Evolutionary conservation across 2,329 filamentous ascomycete genomes (phyloP), one percentile per base, ranked within the genome.

Genomic region (Penicillium sp.): DNA sequence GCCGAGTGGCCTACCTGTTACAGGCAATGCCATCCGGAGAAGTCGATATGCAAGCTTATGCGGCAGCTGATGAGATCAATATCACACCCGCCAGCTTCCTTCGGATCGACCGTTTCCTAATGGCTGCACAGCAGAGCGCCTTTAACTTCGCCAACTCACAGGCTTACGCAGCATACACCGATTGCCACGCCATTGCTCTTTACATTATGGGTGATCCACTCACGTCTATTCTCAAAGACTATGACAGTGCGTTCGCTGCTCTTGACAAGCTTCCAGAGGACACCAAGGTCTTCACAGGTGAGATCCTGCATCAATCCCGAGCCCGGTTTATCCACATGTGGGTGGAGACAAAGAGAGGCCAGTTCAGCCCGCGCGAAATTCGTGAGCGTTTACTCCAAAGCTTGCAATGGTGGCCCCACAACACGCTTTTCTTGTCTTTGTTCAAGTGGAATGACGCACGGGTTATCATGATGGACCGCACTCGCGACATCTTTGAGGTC

Each of bases 401-500:
- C 57, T 77, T 94, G 21, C 63, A 65, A 0, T 68, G 75, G 6
- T 96, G 92, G 68, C 90, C 92, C 0, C 78, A 79, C 45, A 97
- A 96, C 73, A 89, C 85, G 1, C 79, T 90, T 5, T 87, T 97
- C 57, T 79, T 95, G 1, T 78, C 82, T 1, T 75, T 94, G 0
- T 88, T 88, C 59, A 82, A 86, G n/a, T 89, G 87, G 78, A 86
- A 89, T 57, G 87, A 93, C 67, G 79, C 84, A 2, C 83, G 87
- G 7, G 83, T 90, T 41, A 83, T 87, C 22, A 81, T 94, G 50
- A 83, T 91, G 57, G 89, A 95, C 62, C 88, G 90, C 16, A 83
- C 95, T 18, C 85, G 89, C n/a, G 78, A 82, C 5, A 75, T 92
- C 10, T 73, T 80, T 18, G 69, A 75, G 32, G 56, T 68, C 21